Evolutionary conservation across 2,329 filamentous ascomycete species (phyloP).

Genomic region (Penicillium sp.): DNA sequence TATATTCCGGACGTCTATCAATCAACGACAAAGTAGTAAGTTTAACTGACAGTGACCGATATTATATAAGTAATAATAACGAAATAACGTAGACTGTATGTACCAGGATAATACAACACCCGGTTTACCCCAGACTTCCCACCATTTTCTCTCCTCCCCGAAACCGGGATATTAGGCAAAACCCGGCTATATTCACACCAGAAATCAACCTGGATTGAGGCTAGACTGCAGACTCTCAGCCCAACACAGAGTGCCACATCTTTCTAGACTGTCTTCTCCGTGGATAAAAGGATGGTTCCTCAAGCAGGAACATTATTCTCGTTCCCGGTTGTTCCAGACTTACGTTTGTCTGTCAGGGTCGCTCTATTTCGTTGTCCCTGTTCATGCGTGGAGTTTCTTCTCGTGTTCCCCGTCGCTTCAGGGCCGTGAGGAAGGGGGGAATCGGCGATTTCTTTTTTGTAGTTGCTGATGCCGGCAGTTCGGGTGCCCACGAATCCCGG

Average conservation of each 20-base stretch:
- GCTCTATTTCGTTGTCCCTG: not conserved
- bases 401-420: not conserved
- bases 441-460: not conserved
- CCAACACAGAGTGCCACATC: too few relatives aligned
- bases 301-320: not conserved
- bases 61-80: too few relatives aligned
- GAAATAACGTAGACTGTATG: not conserved
- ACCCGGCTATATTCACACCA: not conserved
- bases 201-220: not conserved
- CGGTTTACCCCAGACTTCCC: constrained; percentile 1
- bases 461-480: not conserved
- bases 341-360: not conserved
- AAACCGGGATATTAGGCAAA: constrained; percentile 7
- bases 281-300: not conserved
- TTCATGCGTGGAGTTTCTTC: not conserved
- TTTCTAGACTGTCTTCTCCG: not conserved
- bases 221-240: constrained; percentile 5
- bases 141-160: not conserved
- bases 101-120: not conserved
- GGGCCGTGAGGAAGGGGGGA: not conserved
- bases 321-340: not conserved
- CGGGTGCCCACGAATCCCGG: not conserved
- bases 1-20: too few relatives aligned
- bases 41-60: too few relatives aligned
- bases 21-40: too few relatives aligned